A percentile compares a stretch with the other conserved stretches of the same genome.
Conservation (phyloP, 768 basidiomycete species). For the Tubosaeta sp. region DNA sequence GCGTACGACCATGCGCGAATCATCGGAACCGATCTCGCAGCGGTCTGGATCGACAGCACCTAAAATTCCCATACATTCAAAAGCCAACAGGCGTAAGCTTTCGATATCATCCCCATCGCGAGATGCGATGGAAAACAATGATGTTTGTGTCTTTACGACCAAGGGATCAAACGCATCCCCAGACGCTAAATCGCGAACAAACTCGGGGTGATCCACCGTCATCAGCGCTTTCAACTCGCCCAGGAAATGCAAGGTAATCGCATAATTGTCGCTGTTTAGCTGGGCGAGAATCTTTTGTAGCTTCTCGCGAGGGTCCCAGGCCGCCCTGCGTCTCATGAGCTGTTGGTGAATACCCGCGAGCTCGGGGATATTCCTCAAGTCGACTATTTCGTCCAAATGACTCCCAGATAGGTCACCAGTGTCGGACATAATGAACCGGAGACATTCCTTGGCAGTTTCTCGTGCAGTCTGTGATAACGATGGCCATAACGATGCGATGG, state of each 20-base stretch:
- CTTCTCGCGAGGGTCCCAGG: slow-evolving; percentile 49
- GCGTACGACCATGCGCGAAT: slow-evolving; percentile 65
- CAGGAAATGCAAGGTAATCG: slow-evolving; percentile 70
- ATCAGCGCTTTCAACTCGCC: slow-evolving; percentile 72
- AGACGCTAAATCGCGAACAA: slow-evolving; percentile 59
- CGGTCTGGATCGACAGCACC: slow-evolving; percentile 96
- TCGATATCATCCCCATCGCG: slow-evolving; percentile 79
- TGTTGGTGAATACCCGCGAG: slow-evolving; percentile 42
- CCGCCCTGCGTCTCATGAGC: slow-evolving; percentile 42
- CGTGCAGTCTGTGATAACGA: slow-evolving; percentile 51
- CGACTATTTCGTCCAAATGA: slow-evolving; percentile 75
- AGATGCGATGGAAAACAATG: slow-evolving; percentile 64
- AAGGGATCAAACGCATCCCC: slow-evolving; percentile 85
- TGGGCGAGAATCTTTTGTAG: slow-evolving; percentile 71
- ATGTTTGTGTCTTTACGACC: slow-evolving; percentile 62
- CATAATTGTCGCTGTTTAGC: slow-evolving; percentile 71
- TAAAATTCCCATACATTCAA: slow-evolving; percentile 86
- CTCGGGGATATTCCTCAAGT: slow-evolving; percentile 69
- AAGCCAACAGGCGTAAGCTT: slow-evolving; percentile 62
- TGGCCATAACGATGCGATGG: slow-evolving; percentile 76
- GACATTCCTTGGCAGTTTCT: slow-evolving; percentile 49
- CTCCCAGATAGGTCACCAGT: slow-evolving; percentile 49
- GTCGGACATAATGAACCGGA: slow-evolving; percentile 68
- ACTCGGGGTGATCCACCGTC: slow-evolving; percentile 41
- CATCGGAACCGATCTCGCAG: slow-evolving; percentile 59